Evolutionary conservation across 2,329 filamentous ascomycete species (phyloP), one percentile per base, ranked within the genome.

Genomic region (Diaporthe helianthi): DNA sequence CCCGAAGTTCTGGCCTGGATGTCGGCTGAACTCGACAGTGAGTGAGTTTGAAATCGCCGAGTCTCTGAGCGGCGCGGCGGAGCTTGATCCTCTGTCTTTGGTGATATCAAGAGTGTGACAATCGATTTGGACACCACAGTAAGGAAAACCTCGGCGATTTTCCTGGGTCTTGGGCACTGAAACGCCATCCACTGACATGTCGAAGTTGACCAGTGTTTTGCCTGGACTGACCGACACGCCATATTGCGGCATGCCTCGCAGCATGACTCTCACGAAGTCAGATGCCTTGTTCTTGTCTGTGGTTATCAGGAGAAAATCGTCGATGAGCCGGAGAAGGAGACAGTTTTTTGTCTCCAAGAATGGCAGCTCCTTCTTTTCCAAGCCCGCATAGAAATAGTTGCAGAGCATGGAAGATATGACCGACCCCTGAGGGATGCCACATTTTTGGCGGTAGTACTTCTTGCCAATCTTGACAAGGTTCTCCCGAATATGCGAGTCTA

Each of bases 331-430:
- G 65, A 98, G 79, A 9, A 99, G 83, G 3, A 98, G 79, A 60
- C 87, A 90, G 41, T 90, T 82, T 6, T 80, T 76, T 0, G 80
- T 76, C 19, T 83, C 74, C 2, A 96, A 80, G 76, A 98, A 98
- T 0, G 76, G 77, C 2, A 98, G 83, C 17, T 90, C 82, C 31
- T 89, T 84, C 8, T 80, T 80, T 79, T 99, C 96, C 1, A 98
- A 86, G 72, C 96, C 90, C 7, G 93, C 94, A 77, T 99, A 99
- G 79, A 98, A 98, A 80, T 97, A 95, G 80, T 94, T 98, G 83
- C 96, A 98, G 6, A 99, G 84, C 49, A 94, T 84, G 52, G 91
- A 92, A 0, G 94, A 98, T 6, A 99, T 78, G 1, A 98, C 87
- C 0, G 94, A 98, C 9, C 96, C 96, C 78, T 99, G 96, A 0